Percentiles rank a stretch among this genome's conserved stretches.
Evolutionary conservation across 78 protist species (phyloP).

Genomic region (Dictyostelium firmibasis): DNA sequence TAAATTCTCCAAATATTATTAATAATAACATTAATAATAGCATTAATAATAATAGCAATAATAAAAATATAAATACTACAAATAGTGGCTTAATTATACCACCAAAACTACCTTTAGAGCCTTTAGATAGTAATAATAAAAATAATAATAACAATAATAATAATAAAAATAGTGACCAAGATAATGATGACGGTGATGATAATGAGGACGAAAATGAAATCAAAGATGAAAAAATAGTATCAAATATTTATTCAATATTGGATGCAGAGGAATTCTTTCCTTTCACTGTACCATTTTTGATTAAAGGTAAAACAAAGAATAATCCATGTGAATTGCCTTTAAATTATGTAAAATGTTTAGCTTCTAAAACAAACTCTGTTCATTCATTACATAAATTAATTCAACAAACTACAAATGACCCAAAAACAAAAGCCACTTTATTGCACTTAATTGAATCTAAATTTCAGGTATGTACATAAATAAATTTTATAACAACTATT

Average conservation of each 20-base stretch:
- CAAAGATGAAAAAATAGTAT: neutral
- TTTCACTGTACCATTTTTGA: conserved; percentile 43
- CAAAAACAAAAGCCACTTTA: conserved; percentile 42
- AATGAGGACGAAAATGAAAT: neutral
- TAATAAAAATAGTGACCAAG: neutral
- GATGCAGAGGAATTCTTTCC: conserved; percentile 70
- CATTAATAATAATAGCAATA: neutral
- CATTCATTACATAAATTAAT: conserved; percentile 46
- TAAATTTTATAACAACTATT: too few relatives aligned
- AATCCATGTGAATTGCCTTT: conserved; percentile 65
- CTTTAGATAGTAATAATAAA: neutral
- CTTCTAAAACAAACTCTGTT: conserved; percentile 9
- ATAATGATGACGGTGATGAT: neutral
- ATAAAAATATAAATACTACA: neutral
- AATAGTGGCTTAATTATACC: neutral
- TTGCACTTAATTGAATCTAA: conserved; percentile 64
- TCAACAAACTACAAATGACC: conserved; percentile 43
- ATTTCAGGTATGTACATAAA: conserved; percentile 22
- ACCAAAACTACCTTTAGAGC: neutral
- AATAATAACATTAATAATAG: neutral
- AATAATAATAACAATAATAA: neutral
- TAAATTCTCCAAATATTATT: neutral
- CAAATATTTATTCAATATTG: conserved; percentile 10
- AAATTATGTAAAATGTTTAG: neutral
- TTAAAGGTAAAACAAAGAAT: conserved; percentile 59